Base-by-base conservation (phyloP, 306 rosid genomes). In the Arachis stenosperma region DNA sequence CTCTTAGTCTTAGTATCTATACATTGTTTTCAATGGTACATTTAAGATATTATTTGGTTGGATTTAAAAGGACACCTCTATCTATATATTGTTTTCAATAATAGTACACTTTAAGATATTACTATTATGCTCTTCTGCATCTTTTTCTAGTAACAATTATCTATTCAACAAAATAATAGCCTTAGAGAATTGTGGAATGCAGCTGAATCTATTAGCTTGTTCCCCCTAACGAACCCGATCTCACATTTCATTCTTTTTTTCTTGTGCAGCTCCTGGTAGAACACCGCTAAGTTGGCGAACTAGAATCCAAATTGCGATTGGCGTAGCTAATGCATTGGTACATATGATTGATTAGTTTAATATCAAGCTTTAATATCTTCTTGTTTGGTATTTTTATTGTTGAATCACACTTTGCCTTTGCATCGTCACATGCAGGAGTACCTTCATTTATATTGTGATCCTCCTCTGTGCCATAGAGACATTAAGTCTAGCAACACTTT, bases 271-370 rank as follows among this genome's bases (percentile, higher is more conserved):
- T 74, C 86, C 97, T 37, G 86, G 87, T 65, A 88, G 76, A 85
- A 79, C 87, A 64, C 97, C 97, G 61, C 84, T 95, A 61, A 90
- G 87, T 82, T 94, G 99, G 99, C 90, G 65, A 73, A 77, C 85
- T 15, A 85, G 99, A 90, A 83, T 94, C 77, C 96, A 91, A 83
- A 88, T 94, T 60, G 96, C 93, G 59, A 89, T 94, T 57, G 99
- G 90, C 9, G 93, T 94, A 46, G 99, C 98, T 72, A 94, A 94
- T 82, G 99, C 98, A 68, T 78, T 94, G 95, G 99, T 94, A 94
- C 74, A 40, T 61, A 36, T 80, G 52, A 61, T 68, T 56, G 64
- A n/a, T 61, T 76, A 37, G 22, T 76, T 64, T 70, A 41, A 63
- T n/a, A 46, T 22, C 51, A 42, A 42, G 46, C 72, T 53, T 48